A percentile compares a stretch with the other conserved stretches of the same genome.
Evolutionary conservation across 139 green algal species (phyloP).

Genomic region (Chlamydomonas eustigma): DNA sequence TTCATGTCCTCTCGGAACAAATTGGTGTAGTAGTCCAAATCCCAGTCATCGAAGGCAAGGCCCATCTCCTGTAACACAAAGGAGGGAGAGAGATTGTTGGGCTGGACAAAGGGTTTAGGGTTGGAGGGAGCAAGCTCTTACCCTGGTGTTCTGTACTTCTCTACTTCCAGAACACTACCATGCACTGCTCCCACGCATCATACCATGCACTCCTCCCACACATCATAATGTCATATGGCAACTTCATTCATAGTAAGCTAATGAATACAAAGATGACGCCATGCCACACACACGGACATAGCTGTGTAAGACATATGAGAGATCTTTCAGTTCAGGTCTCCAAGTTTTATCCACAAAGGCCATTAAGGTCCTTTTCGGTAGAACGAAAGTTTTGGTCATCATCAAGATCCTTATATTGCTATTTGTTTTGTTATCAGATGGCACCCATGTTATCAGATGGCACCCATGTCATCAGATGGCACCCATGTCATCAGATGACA

Average conservation of each 20-base stretch:
- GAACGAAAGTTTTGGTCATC: constrained; percentile 6
- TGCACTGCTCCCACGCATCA: not conserved
- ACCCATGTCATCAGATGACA: too few relatives aligned
- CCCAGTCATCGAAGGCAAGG: constrained; percentile 96
- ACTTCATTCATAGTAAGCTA: too few relatives aligned
- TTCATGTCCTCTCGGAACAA: constrained; percentile 89
- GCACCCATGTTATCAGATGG: too few relatives aligned
- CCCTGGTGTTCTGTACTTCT: not conserved
- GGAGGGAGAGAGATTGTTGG: not conserved
- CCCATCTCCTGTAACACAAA: constrained; percentile 86
- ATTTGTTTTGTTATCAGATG: too few relatives aligned
- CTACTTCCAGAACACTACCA: too few relatives aligned
- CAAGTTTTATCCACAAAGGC: not conserved
- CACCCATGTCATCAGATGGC: too few relatives aligned
- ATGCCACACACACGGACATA: too few relatives aligned
- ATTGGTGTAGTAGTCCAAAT: constrained; percentile 89
- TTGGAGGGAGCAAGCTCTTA: not conserved
- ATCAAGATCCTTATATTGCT: not conserved
- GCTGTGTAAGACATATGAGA: not conserved
- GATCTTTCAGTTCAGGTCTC: constrained; percentile 3
- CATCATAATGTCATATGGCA: too few relatives aligned
- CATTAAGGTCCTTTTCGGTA: not conserved
- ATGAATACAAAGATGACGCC: too few relatives aligned
- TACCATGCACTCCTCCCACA: not conserved
- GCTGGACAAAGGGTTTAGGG: not conserved